Conservation (phyloP, 1,139 yeast genomes). For the Suhomyces taliae region DNA sequence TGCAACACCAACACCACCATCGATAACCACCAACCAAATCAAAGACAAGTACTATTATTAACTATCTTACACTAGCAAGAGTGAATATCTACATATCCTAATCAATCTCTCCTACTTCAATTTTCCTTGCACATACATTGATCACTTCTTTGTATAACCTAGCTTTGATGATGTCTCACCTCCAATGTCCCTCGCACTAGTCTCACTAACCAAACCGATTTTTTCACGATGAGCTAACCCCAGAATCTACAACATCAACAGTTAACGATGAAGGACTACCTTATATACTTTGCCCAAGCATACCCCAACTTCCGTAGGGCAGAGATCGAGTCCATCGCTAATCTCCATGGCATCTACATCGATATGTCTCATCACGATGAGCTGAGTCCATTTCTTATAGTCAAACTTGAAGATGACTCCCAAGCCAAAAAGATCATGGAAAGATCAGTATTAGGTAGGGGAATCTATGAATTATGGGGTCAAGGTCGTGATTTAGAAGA, state of each 20-base stretch:
- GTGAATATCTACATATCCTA: too few relatives aligned
- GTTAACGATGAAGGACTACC: conserved; percentile 52
- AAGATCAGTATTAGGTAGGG: conserved; percentile 69
- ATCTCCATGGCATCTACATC: conserved; percentile 51
- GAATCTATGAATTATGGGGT: conserved; percentile 87
- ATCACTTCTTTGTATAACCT: too few relatives aligned
- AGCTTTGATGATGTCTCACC: too few relatives aligned
- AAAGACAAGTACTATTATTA: too few relatives aligned
- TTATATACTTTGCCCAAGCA: conserved; percentile 81
- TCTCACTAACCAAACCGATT: not conserved
- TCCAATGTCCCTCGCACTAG: not conserved
- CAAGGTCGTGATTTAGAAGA: conserved; percentile 55
- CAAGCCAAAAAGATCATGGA: conserved; percentile 63
- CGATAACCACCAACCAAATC: too few relatives aligned
- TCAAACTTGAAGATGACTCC: conserved; percentile 63
- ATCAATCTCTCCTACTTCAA: too few relatives aligned
- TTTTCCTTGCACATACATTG: too few relatives aligned
- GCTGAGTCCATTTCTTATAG: conserved; percentile 67
- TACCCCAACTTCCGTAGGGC: conserved; percentile 77
- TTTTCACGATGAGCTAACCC: not conserved
- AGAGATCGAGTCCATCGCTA: conserved; percentile 84
- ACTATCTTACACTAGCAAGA: too few relatives aligned
- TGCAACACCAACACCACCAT: too few relatives aligned
- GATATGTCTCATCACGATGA: conserved; percentile 63
- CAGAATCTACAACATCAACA: not conserved